phyloP scores from a whole-genome alignment of 2,329 filamentous ascomycete genomes.

The Coniochaeta sp. region DNA sequence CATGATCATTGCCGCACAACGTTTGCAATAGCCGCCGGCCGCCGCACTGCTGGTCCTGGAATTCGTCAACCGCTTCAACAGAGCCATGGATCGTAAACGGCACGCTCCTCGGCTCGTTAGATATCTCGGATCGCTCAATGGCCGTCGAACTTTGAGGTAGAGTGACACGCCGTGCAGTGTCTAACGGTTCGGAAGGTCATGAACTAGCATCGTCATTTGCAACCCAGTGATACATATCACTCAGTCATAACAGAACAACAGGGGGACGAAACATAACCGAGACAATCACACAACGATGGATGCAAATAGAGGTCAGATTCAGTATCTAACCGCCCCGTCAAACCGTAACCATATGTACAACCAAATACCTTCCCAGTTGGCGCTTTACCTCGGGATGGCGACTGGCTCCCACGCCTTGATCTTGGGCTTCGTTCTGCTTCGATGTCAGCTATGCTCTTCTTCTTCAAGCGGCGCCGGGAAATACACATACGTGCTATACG shows the following conservation, averaged over 20 bases:
- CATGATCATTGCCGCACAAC: too few relatives aligned
- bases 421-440: conserved; percentile 25
- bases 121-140: neutral
- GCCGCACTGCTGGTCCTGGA: too few relatives aligned
- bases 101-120: neutral
- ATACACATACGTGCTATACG: conserved; percentile 85
- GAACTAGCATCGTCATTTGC: neutral
- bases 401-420: conserved; percentile 25
- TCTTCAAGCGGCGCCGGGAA: neutral
- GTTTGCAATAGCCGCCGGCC: too few relatives aligned
- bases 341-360: conserved; percentile 10
- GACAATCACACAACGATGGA: neutral
- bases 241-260: neutral
- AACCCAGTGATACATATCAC: neutral
- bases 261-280: neutral
- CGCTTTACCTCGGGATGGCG: conserved; percentile 19
- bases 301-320: neutral
- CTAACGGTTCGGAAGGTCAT: neutral
- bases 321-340: neutral
- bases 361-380: neutral
- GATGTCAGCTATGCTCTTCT: neutral
- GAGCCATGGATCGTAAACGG: too few relatives aligned
- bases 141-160: neutral
- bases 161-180: neutral
- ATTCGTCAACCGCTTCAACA: too few relatives aligned